Conservation (phyloP, 768 basidiomycete species). For the Daedaleopsis sinensis region DNA sequence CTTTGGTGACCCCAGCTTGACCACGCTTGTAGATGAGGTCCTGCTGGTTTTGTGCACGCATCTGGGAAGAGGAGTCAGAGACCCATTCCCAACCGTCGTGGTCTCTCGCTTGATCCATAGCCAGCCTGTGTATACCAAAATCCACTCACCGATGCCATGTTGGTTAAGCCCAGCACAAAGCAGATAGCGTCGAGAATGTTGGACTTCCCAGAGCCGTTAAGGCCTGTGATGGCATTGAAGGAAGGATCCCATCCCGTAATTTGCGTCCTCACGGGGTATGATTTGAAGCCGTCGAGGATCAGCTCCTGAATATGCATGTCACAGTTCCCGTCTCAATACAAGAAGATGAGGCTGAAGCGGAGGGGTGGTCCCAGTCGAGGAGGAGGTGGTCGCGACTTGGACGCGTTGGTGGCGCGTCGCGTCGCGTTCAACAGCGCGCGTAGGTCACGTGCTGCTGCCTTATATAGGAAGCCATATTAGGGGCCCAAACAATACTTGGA, state of each 20-base stretch:
- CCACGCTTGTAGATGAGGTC: slow-evolving; percentile 99
- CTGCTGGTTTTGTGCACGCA: slow-evolving; percentile 93
- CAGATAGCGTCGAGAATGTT: slow-evolving; percentile 99
- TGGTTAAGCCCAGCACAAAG: slow-evolving; percentile 97
- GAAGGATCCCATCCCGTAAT: slow-evolving; percentile 97
- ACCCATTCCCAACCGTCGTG: neutral
- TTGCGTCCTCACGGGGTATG: slow-evolving; percentile 93
- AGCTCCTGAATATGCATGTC: slow-evolving; percentile 94
- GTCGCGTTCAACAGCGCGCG: slow-evolving; percentile 10
- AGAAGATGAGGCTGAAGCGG: neutral
- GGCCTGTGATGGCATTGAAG: slow-evolving; percentile 98
- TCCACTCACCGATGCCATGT: slow-evolving; percentile 80
- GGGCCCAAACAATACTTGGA: neutral
- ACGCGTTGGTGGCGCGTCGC: slow-evolving; percentile 23
- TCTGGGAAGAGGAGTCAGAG: slow-evolving; percentile 44
- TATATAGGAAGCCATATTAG: neutral
- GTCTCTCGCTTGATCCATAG: neutral
- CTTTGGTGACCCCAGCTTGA: slow-evolving; percentile 95
- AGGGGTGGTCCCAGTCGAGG: neutral
- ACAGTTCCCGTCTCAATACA: neutral
- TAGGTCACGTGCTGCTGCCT: neutral
- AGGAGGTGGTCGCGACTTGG: neutral
- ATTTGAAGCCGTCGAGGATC: slow-evolving; percentile 97
- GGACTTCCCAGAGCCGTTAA: slow-evolving; percentile 96
- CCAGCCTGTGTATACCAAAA: neutral